phyloP scores from a whole-genome alignment of 108 stramenopile genomes.

The Skeletonema grethae region DNA sequence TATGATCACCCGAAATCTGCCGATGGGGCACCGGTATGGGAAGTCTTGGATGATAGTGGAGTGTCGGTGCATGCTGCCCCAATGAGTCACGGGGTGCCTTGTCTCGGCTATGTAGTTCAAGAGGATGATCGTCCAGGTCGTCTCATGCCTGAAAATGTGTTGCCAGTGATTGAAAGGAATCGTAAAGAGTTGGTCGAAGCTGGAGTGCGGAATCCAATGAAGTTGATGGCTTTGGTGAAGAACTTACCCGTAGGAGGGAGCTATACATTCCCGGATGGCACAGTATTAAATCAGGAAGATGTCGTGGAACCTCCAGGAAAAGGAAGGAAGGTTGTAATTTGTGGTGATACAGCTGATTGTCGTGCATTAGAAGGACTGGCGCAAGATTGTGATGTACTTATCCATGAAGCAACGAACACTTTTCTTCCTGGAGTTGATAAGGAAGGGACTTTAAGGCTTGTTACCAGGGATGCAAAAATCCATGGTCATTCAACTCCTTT shows the following conservation, averaged over 20 bases:
- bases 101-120: constrained; percentile 91
- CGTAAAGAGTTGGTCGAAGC: constrained; percentile 60
- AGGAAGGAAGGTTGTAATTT: constrained; percentile 93
- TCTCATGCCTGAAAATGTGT: constrained; percentile 74
- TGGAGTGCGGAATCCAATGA: constrained; percentile 84
- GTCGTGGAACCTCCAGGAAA: constrained; percentile 76
- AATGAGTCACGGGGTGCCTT: constrained; percentile 94
- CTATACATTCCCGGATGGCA: constrained; percentile 93
- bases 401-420: constrained; percentile 93
- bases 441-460: constrained; percentile 55
- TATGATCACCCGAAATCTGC: constrained; percentile 70
- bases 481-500: constrained; percentile 87
- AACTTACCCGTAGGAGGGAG: constrained; percentile 67
- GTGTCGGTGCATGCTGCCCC: constrained; percentile 87
- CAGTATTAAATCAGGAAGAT: constrained; percentile 78
- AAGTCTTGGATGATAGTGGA: constrained; percentile 82
- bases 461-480: constrained; percentile 71
- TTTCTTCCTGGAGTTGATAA: constrained; percentile 73
- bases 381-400: constrained; percentile 75
- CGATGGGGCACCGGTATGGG: constrained; percentile 86
- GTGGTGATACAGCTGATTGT: constrained; percentile 91
- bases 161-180: constrained; percentile 81
- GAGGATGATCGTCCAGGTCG: constrained; percentile 84
- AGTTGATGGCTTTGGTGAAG: constrained; percentile 85
- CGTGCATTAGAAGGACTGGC: constrained; percentile 65